Conservation (phyloP, 306 rosid genomes). For the Canavalia ensiformis region DNA sequence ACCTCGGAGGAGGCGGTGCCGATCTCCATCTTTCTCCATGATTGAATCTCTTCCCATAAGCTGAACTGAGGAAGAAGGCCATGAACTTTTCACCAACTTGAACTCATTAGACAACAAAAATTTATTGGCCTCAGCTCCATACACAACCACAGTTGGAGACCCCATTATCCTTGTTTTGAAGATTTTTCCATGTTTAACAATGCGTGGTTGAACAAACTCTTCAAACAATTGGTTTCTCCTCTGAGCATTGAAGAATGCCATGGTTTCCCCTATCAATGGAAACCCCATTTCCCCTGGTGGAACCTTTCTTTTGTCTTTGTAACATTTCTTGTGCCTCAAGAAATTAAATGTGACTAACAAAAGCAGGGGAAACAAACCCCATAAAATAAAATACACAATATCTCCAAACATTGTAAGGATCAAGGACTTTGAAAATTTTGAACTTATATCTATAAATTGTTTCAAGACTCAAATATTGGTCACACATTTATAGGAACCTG, state of each 20-base stretch:
- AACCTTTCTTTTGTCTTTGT: conserved; percentile 47
- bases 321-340: conserved; percentile 53
- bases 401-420: conserved; percentile 52
- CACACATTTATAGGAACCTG: conserved; percentile 50
- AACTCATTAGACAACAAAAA: conserved; percentile 81
- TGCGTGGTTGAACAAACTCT: conserved; percentile 67
- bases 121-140: conserved; percentile 79
- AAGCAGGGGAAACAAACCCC: conserved; percentile 51
- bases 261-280: conserved; percentile 88
- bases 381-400: conserved; percentile 34
- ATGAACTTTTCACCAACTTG: conserved; percentile 84
- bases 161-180: conserved; percentile 90
- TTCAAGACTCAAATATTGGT: conserved; percentile 9
- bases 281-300: conserved; percentile 86
- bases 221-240: conserved; percentile 64
- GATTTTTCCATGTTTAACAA: conserved; percentile 64
- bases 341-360: conserved; percentile 44
- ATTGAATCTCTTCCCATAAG: conserved; percentile 86
- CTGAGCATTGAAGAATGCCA: conserved; percentile 80
- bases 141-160: conserved; percentile 78
- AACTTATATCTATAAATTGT: conserved; percentile 33
- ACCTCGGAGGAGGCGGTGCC: conserved; percentile 69
- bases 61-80: conserved; percentile 87
- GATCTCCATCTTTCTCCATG: conserved; percentile 77
- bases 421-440: conserved; percentile 17